Base-by-base conservation (phyloP, 2,329 filamentous ascomycete species). In the Aspergillus amoenus region DNA sequence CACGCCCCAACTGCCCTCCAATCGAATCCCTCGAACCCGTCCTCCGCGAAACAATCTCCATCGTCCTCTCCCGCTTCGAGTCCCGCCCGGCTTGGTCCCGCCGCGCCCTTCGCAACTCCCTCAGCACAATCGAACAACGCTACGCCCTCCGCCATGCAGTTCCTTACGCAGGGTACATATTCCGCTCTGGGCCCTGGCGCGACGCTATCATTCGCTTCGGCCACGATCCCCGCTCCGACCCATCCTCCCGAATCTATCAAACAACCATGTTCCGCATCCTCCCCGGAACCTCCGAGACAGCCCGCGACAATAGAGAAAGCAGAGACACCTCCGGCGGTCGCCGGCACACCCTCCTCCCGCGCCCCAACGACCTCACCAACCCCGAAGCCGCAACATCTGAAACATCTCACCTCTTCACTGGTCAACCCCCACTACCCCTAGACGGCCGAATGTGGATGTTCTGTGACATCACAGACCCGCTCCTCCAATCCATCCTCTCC, bases 361-460 rank as follows among this genome's bases (percentile, higher is more conserved):
- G 69, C 0, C 52, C 61, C n/a, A 58, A 64, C 44, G 55, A 61
- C 12, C 45, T 60, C 17, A 21, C 3, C 56, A 51, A 45, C 30
- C 48, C 13, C 48, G 60, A 55, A 51, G 46, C 22, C 54, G 39
- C 52, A 60, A 37, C 47, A 49, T 17, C 50, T 46, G 34, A 57
- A 47, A 57, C 61, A 18, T 66, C 70, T 0, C 93, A 97, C 72
- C 79, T 93, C 1, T 97, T 97, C 73, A 91, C 95, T 60, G 93
- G 93, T 46, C 80, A 86, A 58, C 83, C 71, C 0, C 75, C 82
- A 2, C 85, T 93, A 54, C 85, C 85, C 15, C 83, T 84, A 1
- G 92, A 96, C 67, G 92, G 92, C 40, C 94, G 94, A 67, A 88
- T 94, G 49, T 99, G 92, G 89, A 94, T 97, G 78, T 84, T 95